Conservation (phyloP, 805 yeast species). For the Wickerhamomyces strasburgensis region DNA sequence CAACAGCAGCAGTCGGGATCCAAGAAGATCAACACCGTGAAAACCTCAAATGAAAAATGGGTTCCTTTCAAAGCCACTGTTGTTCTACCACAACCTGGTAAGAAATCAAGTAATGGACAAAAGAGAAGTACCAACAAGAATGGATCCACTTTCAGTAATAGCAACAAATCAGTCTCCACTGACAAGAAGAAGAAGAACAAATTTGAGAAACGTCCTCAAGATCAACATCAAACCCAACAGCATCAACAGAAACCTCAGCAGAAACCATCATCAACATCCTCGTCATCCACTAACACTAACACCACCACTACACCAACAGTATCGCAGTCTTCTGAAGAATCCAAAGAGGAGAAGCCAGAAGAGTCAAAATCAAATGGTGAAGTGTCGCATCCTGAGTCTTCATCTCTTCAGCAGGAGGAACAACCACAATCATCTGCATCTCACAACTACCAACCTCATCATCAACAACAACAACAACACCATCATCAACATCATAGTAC, state of each 20-base stretch:
- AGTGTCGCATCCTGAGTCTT: no score
- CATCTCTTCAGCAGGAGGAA: constrained; percentile 3
- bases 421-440: constrained; percentile 6
- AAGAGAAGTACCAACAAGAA: constrained; percentile 19
- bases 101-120: constrained; percentile 18
- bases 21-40: constrained; percentile 17
- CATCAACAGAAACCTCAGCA: constrained; percentile 6
- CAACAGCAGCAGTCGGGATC: constrained; percentile 10
- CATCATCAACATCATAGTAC: constrained; percentile 7
- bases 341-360: constrained; percentile 2
- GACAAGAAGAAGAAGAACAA: constrained; percentile 25
- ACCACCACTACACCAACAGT: no score
- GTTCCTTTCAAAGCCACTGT: constrained; percentile 61
- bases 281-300: no score
- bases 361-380: constrained; percentile 1
- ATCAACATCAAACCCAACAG: constrained; percentile 5
- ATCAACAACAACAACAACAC: constrained; percentile 7
- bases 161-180: constrained; percentile 9
- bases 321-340: constrained; percentile 3
- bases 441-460: no score
- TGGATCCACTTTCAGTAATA: constrained; percentile 7
- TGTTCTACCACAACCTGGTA: constrained; percentile 34
- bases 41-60: constrained; percentile 55
- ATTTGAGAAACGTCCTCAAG: constrained; percentile 8
- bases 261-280: no score